These are phyloP conservation scores for Rhizopus stolonifer DNA, from an alignment of 371 early-diverging fungal genomes.

Conservation along the genomic window DNA sequence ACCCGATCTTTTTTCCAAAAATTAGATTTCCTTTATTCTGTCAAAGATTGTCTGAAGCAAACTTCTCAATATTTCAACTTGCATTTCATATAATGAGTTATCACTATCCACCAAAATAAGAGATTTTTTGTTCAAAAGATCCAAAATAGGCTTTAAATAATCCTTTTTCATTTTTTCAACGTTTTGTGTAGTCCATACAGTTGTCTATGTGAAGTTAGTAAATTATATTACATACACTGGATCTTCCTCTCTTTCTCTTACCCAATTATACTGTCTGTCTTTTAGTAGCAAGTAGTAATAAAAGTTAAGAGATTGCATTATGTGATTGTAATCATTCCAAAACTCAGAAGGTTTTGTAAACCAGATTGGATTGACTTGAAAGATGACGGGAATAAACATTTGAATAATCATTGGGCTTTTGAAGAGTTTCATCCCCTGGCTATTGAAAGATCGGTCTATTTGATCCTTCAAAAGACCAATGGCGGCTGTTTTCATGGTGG, in stretches of 20 bases:
- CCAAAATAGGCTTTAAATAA: slow-evolving; percentile 3
- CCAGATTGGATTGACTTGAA: slow-evolving; percentile 11
- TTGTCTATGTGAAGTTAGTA: slow-evolving; percentile 7
- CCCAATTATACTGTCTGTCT: slow-evolving; percentile 23
- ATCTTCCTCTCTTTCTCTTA: slow-evolving; percentile 8
- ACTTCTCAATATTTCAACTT: slow-evolving; percentile 11
- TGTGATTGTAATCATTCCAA: slow-evolving; percentile 34
- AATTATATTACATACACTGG: not conserved
- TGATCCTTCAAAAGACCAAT: slow-evolving; percentile 39
- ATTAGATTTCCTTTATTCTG: too few species aligned
- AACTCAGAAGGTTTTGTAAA: slow-evolving; percentile 1
- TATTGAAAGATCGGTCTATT: slow-evolving; percentile 8
- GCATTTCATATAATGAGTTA: not conserved
- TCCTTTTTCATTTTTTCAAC: slow-evolving; percentile 4
- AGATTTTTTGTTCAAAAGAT: not conserved
- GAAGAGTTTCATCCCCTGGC: slow-evolving; percentile 5
- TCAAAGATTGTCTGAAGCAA: not conserved
- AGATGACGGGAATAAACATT: slow-evolving; percentile 21
- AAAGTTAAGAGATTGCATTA: slow-evolving; percentile 43
- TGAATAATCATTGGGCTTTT: slow-evolving; percentile 16
- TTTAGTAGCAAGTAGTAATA: slow-evolving; percentile 39
- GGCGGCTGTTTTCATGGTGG: slow-evolving; percentile 38
- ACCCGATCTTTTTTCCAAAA: too few species aligned
- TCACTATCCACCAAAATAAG: not conserved
- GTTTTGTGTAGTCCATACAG: slow-evolving; percentile 8